Evolutionary conservation across 2,329 filamentous ascomycete genomes (phyloP), one percentile per base, ranked within the genome.

Genomic region (Myrmaecium sp.): DNA sequence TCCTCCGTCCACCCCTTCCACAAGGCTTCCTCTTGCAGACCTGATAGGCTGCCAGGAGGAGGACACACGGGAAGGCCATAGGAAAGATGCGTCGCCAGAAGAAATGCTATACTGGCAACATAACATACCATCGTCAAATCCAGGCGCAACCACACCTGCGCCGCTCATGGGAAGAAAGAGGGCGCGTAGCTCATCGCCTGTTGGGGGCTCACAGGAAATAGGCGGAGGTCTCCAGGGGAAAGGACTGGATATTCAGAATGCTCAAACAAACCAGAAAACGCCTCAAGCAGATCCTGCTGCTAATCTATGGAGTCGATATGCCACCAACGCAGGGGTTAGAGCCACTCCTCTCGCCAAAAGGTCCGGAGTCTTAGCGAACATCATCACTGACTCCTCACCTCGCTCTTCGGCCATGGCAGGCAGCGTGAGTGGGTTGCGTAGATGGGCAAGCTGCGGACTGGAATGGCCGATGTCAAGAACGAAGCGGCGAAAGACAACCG

Each of bases 51-150:
- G 70, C 41, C 59, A 60, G 25, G 68, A 73, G 42, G 65, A 70
- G 39, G 57, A 57, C 6, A 54, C 58, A 19, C 60, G 55, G 36
- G 53, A 55, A 30, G 51, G 52, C n/a, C 50, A 54, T 14, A 54
- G 53, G 27, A 54, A 60, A 12, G 47, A 54, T n/a, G 43, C 54
- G 11, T 70, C 68, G 2, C 69, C 69, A 1, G 63, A 70, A 34
- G 69, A 74, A 34, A 63, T 69, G 39, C 55, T 74, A 23, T 57
- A 60, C 25, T 74, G 69, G 69, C 61, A 68, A 32, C 55, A 60
- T 42, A 47, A 51, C 13, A 23, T 25, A 18, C 28, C 35, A 14
- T 46, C 51, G 8, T 57, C 57, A 8, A 58, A 56, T 34, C 54
- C 54, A 5, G 43, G 38, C 7, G 39, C 50, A 5, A 46, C 48